phyloP scores from a whole-genome alignment of 345 rosid species.

The Sonneratia caseolaris region DNA sequence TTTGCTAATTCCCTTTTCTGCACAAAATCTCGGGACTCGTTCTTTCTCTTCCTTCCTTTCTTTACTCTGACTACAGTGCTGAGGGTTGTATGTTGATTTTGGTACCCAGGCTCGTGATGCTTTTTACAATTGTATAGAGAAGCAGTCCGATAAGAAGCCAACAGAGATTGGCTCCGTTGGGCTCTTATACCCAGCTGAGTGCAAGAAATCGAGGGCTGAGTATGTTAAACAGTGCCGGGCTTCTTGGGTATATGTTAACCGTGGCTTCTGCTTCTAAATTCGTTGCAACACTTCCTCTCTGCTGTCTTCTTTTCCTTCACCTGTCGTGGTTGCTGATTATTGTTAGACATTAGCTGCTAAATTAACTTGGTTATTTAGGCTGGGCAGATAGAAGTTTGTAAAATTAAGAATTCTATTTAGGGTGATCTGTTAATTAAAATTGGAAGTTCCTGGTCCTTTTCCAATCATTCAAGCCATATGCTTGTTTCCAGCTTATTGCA shows the following conservation, averaged over 20 bases:
- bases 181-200: constrained; percentile 56
- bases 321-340: neutral
- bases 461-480: neutral
- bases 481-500: neutral
- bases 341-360: neutral
- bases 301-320: neutral
- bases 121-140: constrained; percentile 63
- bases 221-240: constrained; percentile 50
- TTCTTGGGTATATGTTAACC: constrained; percentile 48
- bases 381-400: neutral
- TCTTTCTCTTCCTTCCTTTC: too few species aligned
- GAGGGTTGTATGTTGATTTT: constrained; percentile 2
- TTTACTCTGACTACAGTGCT: neutral
- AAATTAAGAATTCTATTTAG: neutral
- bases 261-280: neutral
- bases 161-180: constrained; percentile 75
- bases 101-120: constrained; percentile 58
- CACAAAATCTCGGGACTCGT: neutral
- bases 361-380: neutral
- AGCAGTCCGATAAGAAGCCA: constrained; percentile 54
- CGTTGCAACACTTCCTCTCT: neutral
- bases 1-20: neutral
- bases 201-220: constrained; percentile 44
- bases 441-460: neutral
- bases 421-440: neutral